Evolutionary conservation across 2,329 filamentous ascomycete species (phyloP).

Genomic region (Podosphaera fusca): DNA sequence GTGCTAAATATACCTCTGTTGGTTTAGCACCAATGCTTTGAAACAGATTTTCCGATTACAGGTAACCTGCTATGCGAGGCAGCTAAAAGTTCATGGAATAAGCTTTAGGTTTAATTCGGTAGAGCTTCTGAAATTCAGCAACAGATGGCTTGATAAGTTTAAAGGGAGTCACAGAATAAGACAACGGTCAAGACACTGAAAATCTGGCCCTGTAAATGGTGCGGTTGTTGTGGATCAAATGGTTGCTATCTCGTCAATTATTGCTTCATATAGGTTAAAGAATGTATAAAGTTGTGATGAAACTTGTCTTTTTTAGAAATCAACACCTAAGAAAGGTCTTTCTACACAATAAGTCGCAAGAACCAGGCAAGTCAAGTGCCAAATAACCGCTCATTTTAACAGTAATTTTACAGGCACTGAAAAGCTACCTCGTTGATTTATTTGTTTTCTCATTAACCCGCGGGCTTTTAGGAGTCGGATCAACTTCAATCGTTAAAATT

Average conservation of each 20-base stretch:
- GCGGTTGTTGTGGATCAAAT: not conserved
- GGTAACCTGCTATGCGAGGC: too few relatives aligned
- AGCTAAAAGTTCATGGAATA: too few relatives aligned
- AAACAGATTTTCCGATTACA: too few relatives aligned
- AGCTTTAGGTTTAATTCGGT: too few relatives aligned
- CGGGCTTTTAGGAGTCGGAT: not conserved
- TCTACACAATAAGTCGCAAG: slow-evolving; percentile 13
- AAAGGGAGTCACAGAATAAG: not conserved
- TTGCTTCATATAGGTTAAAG: not conserved
- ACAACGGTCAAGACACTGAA: not conserved
- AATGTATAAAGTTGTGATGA: slow-evolving; percentile 1
- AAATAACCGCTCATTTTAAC: not conserved
- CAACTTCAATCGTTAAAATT: not conserved
- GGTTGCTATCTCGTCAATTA: not conserved
- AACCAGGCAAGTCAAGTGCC: not conserved
- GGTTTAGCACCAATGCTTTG: too few relatives aligned
- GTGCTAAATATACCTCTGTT: too few relatives aligned
- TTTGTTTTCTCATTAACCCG: not conserved
- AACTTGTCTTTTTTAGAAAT: not conserved
- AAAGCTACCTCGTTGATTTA: slow-evolving; percentile 1
- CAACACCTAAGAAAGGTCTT: slow-evolving; percentile 17
- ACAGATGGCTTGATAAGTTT: not conserved
- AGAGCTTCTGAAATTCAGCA: not conserved
- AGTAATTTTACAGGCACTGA: not conserved
- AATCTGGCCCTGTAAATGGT: not conserved